Base-by-base conservation (phyloP, 768 basidiomycete species). In the Podaxis sp. region DNA sequence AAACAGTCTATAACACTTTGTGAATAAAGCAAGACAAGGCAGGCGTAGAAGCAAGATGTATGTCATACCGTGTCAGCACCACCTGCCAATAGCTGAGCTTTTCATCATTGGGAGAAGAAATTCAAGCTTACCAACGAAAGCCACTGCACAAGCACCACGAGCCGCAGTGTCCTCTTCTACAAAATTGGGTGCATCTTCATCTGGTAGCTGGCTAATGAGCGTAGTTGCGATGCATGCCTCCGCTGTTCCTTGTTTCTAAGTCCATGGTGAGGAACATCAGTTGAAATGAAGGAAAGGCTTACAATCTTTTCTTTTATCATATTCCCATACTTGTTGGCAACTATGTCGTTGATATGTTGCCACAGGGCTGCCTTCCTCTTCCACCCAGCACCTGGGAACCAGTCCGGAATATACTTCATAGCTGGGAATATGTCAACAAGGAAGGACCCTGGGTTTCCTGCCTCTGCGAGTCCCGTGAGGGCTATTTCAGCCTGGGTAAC, bases 351-450 rank as follows among this genome's bases (percentile, higher is more conserved):
- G 11, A 71, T 66, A 53, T 64, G 66, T 6, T 63, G 56, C 75
- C 76, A 77, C 12, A 67, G 57, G n/a, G 63, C 68, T 2, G 77
- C 79, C 60, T 75, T 70, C 5, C 66, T 68, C 64, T 77, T 72
- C 67, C 79, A 80, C 15, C 69, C 73, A 1, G 73, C 72, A 1
- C 76, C 76, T n/a, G 79, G 78, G 58, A 79, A 66, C 74, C 76
- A 80, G 5, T 64, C 62, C 3, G 79, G 79, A 4, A 80, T 63
- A 56, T 79, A 68, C 63, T 75, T 74, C 33, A 80, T 69, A 17
- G 70, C 58, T 3, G 74, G 73, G 11, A 74, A 15, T 0, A 72
- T 64, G 57, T 80, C 77, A 38, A 79, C 78, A 0, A 78, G 66
- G 62, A 69, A 78, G 0, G 72, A 54, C 1, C 78, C 77, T 1